phyloP scores from a whole-genome alignment of 305 asterid genomes.

The Caryopteris hybrid region DNA sequence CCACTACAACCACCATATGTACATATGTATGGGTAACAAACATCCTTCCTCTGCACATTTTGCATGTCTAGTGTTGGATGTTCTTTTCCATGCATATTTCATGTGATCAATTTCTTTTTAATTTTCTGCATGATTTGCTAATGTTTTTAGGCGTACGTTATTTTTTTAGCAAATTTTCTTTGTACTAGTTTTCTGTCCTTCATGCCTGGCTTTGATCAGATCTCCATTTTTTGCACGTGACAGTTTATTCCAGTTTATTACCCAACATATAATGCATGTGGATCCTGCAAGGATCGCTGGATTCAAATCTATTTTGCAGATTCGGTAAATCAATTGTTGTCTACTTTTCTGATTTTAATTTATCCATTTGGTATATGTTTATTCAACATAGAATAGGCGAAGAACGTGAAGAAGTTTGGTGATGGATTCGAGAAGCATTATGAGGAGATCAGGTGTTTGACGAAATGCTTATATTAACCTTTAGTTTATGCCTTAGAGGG shows the following conservation, averaged over 20 bases:
- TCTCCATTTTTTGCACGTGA: conserved; percentile 18
- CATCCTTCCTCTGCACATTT: too few relatives aligned
- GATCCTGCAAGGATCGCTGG: conserved; percentile 10
- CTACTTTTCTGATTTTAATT: background rate
- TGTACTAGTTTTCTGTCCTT: background rate
- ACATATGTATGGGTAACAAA: too few relatives aligned
- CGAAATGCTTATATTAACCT: conserved; percentile 15
- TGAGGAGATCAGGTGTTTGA: conserved; percentile 18
- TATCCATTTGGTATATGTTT: background rate
- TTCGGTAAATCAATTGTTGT: background rate
- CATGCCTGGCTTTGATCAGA: conserved; percentile 18
- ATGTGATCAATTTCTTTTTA: background rate
- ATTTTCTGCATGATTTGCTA: background rate
- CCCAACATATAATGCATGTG: conserved; percentile 16
- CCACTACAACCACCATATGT: conserved; percentile 13
- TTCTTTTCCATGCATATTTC: conserved; percentile 4
- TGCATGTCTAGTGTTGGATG: background rate
- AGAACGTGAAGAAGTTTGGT: background rate
- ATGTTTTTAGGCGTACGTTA: background rate
- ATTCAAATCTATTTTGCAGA: conserved; percentile 18
- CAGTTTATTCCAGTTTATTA: too few relatives aligned
- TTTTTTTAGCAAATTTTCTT: background rate
- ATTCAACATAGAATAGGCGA: background rate
- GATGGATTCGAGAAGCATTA: background rate
- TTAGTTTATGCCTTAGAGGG: background rate